These are phyloP conservation scores for Floccularia luteovirens DNA, from an alignment of 768 basidiomycete genomes.

Conservation along the genomic window DNA sequence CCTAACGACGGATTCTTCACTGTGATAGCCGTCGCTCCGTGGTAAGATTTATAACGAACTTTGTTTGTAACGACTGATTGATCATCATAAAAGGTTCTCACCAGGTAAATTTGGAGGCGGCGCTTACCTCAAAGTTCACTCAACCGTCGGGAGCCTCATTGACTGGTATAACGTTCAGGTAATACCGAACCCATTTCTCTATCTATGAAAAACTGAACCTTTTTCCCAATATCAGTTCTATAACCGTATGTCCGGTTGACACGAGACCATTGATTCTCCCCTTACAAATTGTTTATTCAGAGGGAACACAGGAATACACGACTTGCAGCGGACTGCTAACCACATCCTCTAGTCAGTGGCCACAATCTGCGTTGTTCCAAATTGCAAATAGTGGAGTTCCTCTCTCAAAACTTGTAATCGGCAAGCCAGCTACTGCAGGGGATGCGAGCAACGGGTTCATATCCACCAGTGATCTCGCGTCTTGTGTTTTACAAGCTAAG, in stretches of 20 bases:
- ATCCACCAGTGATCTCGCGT: slow-evolving; percentile 42
- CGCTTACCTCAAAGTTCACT: slow-evolving; percentile 49
- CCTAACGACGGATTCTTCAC: neutral
- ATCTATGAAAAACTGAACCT: slow-evolving; percentile 3
- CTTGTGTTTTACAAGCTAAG: slow-evolving; percentile 55
- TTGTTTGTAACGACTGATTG: neutral
- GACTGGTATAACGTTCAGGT: slow-evolving; percentile 61
- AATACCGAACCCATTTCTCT: neutral
- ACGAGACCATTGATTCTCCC: neutral
- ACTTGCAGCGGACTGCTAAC: slow-evolving; percentile 54
- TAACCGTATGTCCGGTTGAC: slow-evolving; percentile 28
- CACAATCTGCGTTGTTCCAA: slow-evolving; percentile 51
- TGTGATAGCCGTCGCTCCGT: slow-evolving; percentile 39
- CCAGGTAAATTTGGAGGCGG: slow-evolving; percentile 34
- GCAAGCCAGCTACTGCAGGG: slow-evolving; percentile 51
- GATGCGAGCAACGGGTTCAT: slow-evolving; percentile 63
- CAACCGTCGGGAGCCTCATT: slow-evolving; percentile 45
- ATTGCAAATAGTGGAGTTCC: slow-evolving; percentile 47
- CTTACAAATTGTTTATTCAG: slow-evolving; percentile 19
- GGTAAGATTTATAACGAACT: slow-evolving; percentile 14
- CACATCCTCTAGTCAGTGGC: slow-evolving; percentile 53
- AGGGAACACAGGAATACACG: slow-evolving; percentile 57
- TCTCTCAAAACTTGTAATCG: slow-evolving; percentile 64
- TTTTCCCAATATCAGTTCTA: slow-evolving; percentile 24
- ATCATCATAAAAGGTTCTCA: slow-evolving; percentile 27